Evolutionary conservation across 208 protist genomes (phyloP).

Genomic region (Crithidia acanthocephali): DNA sequence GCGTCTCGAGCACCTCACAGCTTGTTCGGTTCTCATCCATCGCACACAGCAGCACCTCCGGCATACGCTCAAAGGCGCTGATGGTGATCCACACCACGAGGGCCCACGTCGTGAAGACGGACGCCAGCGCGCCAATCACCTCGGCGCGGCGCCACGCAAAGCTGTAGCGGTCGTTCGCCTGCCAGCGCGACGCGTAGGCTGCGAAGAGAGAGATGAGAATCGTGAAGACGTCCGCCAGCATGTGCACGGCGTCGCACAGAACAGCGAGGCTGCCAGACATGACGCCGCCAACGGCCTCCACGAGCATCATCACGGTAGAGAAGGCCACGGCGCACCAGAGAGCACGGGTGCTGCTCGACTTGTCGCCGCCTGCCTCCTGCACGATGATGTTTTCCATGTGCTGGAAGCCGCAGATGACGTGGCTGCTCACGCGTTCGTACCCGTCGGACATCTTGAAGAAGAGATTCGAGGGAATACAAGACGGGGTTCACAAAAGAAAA

Average conservation of each 20-base stretch:
- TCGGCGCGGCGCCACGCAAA: slow-evolving; percentile 26
- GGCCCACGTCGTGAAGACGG: slow-evolving; percentile 27
- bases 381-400: slow-evolving; percentile 13
- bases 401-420: slow-evolving; percentile 28
- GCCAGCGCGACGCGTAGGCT: slow-evolving; percentile 11
- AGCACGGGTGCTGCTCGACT: slow-evolving; percentile 6
- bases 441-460: slow-evolving; percentile 5
- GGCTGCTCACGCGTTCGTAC: slow-evolving; percentile 14
- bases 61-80: slow-evolving; percentile 21
- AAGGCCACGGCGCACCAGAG: slow-evolving; percentile 22
- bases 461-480: no score
- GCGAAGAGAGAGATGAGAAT: slow-evolving; percentile 31
- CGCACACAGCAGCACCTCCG: slow-evolving; percentile 10
- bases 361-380: background rate
- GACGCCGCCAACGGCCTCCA: slow-evolving; percentile 22
- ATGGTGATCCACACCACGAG: slow-evolving; percentile 30
- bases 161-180: slow-evolving; percentile 20
- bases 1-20: slow-evolving; percentile 25
- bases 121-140: slow-evolving; percentile 23
- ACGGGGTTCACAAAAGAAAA: slow-evolving; percentile 4
- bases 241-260: slow-evolving; percentile 24
- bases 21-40: slow-evolving; percentile 1
- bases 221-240: slow-evolving; percentile 23
- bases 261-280: slow-evolving; percentile 27
- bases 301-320: slow-evolving; percentile 15